Base-by-base conservation (phyloP, 345 rosid genomes). In the Citrus cavaleriei region DNA sequence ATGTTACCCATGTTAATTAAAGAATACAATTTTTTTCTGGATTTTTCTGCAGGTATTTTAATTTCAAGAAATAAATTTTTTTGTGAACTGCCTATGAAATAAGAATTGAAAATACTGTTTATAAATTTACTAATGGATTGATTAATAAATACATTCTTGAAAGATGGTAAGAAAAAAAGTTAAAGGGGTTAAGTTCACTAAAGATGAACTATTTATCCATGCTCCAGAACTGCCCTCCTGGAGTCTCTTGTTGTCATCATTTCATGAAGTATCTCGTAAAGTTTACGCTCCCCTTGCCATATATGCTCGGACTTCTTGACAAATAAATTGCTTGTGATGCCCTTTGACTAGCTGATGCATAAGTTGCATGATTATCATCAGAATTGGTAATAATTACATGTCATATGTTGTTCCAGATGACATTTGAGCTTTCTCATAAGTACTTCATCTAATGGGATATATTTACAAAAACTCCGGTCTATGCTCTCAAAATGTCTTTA, bases 31-130 rank as follows among this genome's bases (percentile, higher is more conserved):
- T 5, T 42, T 40, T 40, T 18, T 54, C 14, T 28, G 61, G n/a
- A 71, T 51, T 49, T 70, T 51, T 8, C 24, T 7, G 12, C 34
- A 30, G 28, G 10, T 25, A 28, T 25, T 46, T 25, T 27, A 46
- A 10, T 70, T 27, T 57, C n/a, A 6, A 46, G 73, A 70, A 27
- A 25, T 27, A 14, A 73, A 34, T 73, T 32, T 34, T 73, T 72
- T 72, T 32, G 76, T 59, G 14, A 58, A 73, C 76, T 58, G n/a
- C 49, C 22, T 73, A 58, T 59, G 63, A 16, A 57, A 30, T 72
- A 10, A 58, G 60, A 57, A 12, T 28, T 30, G 27, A 10, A 57
- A 4, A 12, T n/a, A 57, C 13, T 38, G 16, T 57, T 2, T 19
- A 21, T 32, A 1, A 46, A 28, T 59, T 73, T 35, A 22, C 14